Base-by-base conservation (phyloP, 2,329 filamentous ascomycete genomes). In the Phaeosphaeriaceae sp. region DNA sequence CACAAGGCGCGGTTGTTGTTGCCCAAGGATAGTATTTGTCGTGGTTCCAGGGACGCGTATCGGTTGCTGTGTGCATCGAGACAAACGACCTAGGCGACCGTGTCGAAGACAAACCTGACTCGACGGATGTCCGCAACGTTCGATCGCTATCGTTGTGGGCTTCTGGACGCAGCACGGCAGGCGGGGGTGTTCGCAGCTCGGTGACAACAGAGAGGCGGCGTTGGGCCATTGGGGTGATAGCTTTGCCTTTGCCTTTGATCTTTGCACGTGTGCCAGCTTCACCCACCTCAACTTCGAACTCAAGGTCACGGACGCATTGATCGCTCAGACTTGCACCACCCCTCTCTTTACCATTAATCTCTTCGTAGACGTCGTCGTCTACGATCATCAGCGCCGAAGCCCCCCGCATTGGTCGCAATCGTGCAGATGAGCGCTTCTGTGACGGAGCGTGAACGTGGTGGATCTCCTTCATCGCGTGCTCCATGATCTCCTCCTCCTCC, bases 21-120 rank as follows among this genome's bases (percentile, higher is more conserved):
- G 75, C 71, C 80, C 79, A 82, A 33, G 80, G 79, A 62, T 81
- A 82, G 64, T 80, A 82, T 65, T 80, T 78, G 58, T 81, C 79
- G 20, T 71, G 71, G 58, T 83, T 83, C 80, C 80, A 82, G n/a
- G 80, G 80, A 25, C 79, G 75, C 46, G 75, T 79, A 53, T 76
- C 77, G 6, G 74, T 71, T 51, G 60, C 57, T 31, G 69, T 70
- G 7, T 66, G 67, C 11, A 67, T 71, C 11, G 62, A 66, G 11
- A 55, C 54, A 42, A 69, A 55, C n/a, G 73, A 76, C 20, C 65
- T 68, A 41, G 69, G 48, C 10, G 73, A 75, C 51, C 69, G 65
- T 27, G 62, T 68, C 22, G 63, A 64, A 6, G 71, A 69, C 36
- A 72, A 58, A 20, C 51, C 61, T 3, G 69, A 68, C 31, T 73